phyloP scores from a whole-genome alignment of 1,284 basidiomycete genomes.

The Irpex sp. region DNA sequence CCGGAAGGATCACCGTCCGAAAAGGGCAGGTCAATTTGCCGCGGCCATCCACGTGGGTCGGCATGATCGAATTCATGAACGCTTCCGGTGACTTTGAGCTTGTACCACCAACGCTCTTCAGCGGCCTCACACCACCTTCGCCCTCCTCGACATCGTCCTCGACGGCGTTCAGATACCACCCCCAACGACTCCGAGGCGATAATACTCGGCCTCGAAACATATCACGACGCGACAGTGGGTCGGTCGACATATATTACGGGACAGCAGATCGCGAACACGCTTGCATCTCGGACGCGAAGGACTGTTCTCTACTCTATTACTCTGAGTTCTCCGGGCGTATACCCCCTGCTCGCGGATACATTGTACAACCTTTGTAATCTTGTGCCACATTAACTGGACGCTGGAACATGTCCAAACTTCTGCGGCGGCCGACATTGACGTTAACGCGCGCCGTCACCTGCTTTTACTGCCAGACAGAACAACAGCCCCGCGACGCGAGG shows the following conservation, averaged over 20 bases:
- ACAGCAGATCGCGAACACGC: too few relatives aligned
- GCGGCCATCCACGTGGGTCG: neutral
- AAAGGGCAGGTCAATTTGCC: neutral
- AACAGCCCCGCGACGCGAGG: conserved; percentile 41
- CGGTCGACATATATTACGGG: too few relatives aligned
- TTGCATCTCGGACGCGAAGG: too few relatives aligned
- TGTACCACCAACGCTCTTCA: neutral
- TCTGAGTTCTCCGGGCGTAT: neutral
- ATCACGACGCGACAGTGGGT: too few relatives aligned
- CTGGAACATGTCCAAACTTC: conserved; percentile 24
- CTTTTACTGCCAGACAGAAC: conserved; percentile 59
- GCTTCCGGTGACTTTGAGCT: neutral
- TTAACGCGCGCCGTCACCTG: conserved; percentile 33
- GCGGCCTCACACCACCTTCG: neutral
- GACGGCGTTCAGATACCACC: neutral
- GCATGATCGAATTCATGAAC: neutral
- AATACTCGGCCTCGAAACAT: too few relatives aligned
- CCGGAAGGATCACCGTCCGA: neutral
- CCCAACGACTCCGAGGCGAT: too few relatives aligned
- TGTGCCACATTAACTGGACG: neutral
- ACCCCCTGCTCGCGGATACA: neutral
- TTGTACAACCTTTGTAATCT: neutral
- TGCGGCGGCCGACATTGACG: conserved; percentile 23
- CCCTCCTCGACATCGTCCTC: neutral
- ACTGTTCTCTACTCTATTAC: neutral